Base-by-base conservation (phyloP, 1,139 yeast species). In the Williopsis jadinii region DNA sequence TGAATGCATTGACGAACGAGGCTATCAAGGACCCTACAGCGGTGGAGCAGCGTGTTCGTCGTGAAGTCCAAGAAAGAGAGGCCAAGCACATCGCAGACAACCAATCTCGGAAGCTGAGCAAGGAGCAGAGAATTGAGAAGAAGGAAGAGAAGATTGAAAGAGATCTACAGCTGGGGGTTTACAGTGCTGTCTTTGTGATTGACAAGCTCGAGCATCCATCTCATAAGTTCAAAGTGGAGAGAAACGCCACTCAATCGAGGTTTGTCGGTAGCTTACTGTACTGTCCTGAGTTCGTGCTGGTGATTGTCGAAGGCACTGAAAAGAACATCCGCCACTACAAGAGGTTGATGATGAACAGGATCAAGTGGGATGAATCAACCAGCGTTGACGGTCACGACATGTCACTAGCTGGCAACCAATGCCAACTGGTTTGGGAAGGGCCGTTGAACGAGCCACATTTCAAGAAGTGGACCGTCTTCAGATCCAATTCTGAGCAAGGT, bases 1-100 rank as follows among this genome's bases (percentile, higher is more conserved):
- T 86, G 88, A 82, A 75, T 51, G 95, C 87, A 0, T 68, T 83
- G 38, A 85, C 96, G 3, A 81, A 86, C 55, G 95, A 85, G 47
- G 86, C 94, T n/a, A 82, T 88, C 37, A 71, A 74, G 47, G 95
- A 92, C 56, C 98, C 98, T 0, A 92, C 98, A 0, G 77, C 78
- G 5, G 81, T 90, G 51, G 98, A 92, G 56, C 69, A 71, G 59
- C 63, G 70, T 42, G 97, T 94, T 0, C 68, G 76, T 38, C 62
- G 67, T 33, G 94, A 90, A 48, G 84, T 87, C 9, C 79, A 73
- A 34, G 74, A 75, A 36, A 68, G 99, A 27, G 65, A 66, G 29
- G 52, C 64, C n/a, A 64, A 66, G 37, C 99, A 92, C 61, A 68
- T 75, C 48, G 64, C 64, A 32, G 71, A 62, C 29, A 92, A 92